Evolutionary conservation across 345 rosid species (phyloP), one percentile per base, ranked within the genome.

Genomic region (Clarkia xantiana): DNA sequence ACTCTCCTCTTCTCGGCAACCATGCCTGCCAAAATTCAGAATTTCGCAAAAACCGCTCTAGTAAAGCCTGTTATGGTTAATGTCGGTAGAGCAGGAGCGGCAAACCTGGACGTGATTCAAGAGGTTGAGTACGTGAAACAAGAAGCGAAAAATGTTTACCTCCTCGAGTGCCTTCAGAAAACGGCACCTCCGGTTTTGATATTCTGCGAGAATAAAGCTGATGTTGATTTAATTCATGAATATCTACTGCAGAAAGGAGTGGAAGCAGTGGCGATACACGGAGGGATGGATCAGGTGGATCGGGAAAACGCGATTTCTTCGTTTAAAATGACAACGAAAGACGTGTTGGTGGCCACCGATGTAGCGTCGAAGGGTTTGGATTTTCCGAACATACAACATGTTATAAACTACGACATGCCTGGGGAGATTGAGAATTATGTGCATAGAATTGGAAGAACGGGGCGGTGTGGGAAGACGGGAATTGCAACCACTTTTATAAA

Each of bases 71-170:
- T 88, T 54, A 76, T 71, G 1, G 94, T 84, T 18, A 84, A 84
- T 51, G 94, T 81, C 22, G 97, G 97, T 51, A 79, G 93, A 73
- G 95, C 93, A 10, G 93, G 97, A 57, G n/a, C n/a, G n/a, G n/a
- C n/a, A n/a, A n/a, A n/a, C n/a, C n/a, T n/a, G n/a, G n/a, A n/a
- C n/a, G n/a, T 87, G 50, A 81, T 84, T 65, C 96, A 87, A 62
- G 96, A 87, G 69, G 94, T 84, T n/a, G 89, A 87, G 71, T 84
- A 87, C 47, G 96, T 87, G 51, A 84, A 87, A 61, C 96, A 79
- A 65, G 94, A 87, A 62, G 96, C 93, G 6, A 87, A 84, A 71
- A 81, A 84, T 15, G 94, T 81, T 6, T 87, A 88, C 68, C 97
- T 88, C 52, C 93, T 81, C 4, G 86, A 88, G 57, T 88, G 94